Evolutionary conservation across 495 filamentous ascomycete species (phyloP), one percentile per base, ranked within the genome.

Genomic region (Penicillium steckii): DNA sequence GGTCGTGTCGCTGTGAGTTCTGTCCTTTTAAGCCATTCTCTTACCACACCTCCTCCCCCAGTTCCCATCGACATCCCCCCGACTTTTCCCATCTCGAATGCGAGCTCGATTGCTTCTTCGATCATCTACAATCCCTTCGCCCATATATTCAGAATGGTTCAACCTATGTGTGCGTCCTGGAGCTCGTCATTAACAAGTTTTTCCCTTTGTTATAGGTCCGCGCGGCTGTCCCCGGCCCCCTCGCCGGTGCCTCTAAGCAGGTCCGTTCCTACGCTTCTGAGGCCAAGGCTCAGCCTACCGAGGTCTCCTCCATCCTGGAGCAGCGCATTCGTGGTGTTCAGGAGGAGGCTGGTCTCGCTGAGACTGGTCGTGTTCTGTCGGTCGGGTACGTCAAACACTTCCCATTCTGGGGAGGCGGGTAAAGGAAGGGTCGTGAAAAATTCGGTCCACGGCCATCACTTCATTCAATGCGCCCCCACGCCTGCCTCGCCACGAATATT

Each of bases 261-360:
- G 77, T 85, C 72, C 89, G 94, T 74, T 83, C 82, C 73, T 98
- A 96, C 80, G 93, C 93, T 67, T 80, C 83, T 74, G 91, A 95
- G 74, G 89, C 90, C 52, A 97, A 97, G 81, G 92, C 94, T 61
- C 76, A 90, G 22, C 94, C 94, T 61, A 97, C 94, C 60, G 94
- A 98, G 81, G 94, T 98, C 59, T 96, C 95, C 55, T 97, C 94
- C 62, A 97, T 98, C 72, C 88, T 98, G 67, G 94, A 97, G 80
- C 92, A 97, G 84, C 82, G 93, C 74, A 97, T 98, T 68, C 88
- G 95, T 71, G 95, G 94, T 82, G 89, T 96, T 62, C 83, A 92
- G 73, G 95, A 97, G 79, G 94, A 98, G 81, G 84, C 90, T 70
- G 85, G 84, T 75, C 85, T 98, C 70, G 93, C 94, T 68, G 94